Conservation (phyloP, 306 rosid species). For the Gynostemma pentaphyllum region DNA sequence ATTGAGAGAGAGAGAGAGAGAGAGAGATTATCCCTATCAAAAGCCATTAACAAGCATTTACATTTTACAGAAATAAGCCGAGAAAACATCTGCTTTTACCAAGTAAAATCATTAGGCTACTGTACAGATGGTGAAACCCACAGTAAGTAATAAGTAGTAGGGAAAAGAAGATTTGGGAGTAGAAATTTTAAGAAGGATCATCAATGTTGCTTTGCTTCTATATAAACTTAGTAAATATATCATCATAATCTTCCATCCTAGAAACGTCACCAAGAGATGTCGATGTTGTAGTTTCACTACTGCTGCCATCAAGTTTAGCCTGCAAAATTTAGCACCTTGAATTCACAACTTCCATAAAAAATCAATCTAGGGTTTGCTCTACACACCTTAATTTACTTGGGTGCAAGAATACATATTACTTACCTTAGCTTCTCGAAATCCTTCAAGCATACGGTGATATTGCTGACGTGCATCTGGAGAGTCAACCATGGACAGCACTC, state of each 20-base stretch:
- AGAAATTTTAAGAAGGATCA: background rate
- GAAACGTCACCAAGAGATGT: slow-evolving; percentile 15
- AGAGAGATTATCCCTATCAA: too few relatives aligned
- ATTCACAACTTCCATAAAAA: background rate
- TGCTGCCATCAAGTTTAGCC: slow-evolving; percentile 43
- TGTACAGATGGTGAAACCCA: background rate
- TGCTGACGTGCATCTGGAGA: slow-evolving; percentile 64
- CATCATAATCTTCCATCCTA: slow-evolving; percentile 31
- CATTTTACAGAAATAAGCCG: background rate
- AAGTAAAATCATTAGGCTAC: background rate
- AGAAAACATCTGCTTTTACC: slow-evolving; percentile 3
- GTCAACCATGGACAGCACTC: slow-evolving; percentile 73
- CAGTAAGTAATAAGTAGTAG: background rate
- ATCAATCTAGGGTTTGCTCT: background rate
- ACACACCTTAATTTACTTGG: background rate
- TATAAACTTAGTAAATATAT: slow-evolving; percentile 17
- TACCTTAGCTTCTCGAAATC: slow-evolving; percentile 71
- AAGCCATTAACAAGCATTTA: background rate
- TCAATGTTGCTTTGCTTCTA: slow-evolving; percentile 16
- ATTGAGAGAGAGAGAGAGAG: too few relatives aligned
- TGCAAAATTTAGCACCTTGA: slow-evolving; percentile 18
- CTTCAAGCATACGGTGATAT: slow-evolving; percentile 67
- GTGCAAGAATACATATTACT: background rate
- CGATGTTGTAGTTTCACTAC: slow-evolving; percentile 21
- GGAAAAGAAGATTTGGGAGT: background rate